These are phyloP conservation scores for Tetrapisispora pingtungensis DNA, from an alignment of 805 yeast genomes.

Conservation along the genomic window DNA sequence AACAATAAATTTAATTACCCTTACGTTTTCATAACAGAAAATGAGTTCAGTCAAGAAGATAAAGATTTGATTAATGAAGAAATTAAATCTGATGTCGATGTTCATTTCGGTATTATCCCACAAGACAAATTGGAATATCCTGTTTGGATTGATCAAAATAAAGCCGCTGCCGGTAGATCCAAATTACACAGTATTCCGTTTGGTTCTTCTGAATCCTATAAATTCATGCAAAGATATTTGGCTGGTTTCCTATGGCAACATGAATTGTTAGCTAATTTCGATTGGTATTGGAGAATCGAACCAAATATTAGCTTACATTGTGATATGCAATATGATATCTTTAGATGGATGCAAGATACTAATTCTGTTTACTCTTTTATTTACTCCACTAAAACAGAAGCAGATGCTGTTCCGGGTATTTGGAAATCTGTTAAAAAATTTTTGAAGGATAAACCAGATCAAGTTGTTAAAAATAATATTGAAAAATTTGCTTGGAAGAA, in stretches of 20 bases:
- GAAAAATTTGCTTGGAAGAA: conserved; percentile 58
- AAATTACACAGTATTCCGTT: conserved; percentile 47
- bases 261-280: conserved; percentile 53
- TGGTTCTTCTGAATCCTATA: conserved; percentile 65
- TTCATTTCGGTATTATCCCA: conserved; percentile 65
- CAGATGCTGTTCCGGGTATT: conserved; percentile 61
- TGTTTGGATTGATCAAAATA: conserved; percentile 60
- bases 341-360: conserved; percentile 71
- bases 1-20: conserved; percentile 67
- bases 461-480: conserved; percentile 49
- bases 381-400: conserved; percentile 58
- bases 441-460: conserved; percentile 47
- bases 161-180: conserved; percentile 55
- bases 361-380: conserved; percentile 68
- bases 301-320: conserved; percentile 69
- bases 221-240: conserved; percentile 87
- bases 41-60: conserved; percentile 50
- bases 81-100: conserved; percentile 10
- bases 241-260: conserved; percentile 78
- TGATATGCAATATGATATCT: conserved; percentile 69
- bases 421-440: conserved; percentile 67
- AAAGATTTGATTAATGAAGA: not conserved
- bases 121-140: conserved; percentile 84
- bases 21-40: conserved; percentile 88
- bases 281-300: conserved; percentile 91